Percentiles rank a stretch among this genome's conserved stretches.
These are phyloP conservation scores for Wickerhamomyces rabaulensis DNA, from an alignment of 805 yeast genomes.

Conservation along the genomic window DNA sequence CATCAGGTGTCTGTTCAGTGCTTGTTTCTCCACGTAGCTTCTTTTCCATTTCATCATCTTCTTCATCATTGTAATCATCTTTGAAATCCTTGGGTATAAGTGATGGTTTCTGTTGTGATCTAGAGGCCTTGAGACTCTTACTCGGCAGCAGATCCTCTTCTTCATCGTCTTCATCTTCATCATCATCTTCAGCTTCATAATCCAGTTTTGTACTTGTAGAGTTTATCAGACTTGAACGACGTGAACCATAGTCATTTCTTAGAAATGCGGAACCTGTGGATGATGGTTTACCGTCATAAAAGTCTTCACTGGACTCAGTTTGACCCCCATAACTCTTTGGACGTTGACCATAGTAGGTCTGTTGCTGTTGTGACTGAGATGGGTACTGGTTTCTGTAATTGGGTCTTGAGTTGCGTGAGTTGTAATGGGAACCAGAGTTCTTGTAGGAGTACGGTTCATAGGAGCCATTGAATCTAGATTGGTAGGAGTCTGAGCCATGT, in stretches of 20 bases:
- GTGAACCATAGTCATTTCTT: not conserved
- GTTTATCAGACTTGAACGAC: not conserved
- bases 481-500: not conserved
- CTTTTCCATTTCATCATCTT: constrained; percentile 15
- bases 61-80: constrained; percentile 19
- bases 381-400: not conserved
- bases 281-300: not conserved
- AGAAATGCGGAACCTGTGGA: not conserved
- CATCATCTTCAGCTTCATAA: not conserved
- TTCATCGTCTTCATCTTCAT: not conserved
- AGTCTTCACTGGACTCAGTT: not conserved
- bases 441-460: not conserved
- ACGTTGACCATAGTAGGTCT: not conserved
- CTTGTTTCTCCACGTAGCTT: constrained; percentile 1
- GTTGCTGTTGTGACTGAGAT: not conserved
- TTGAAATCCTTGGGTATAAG: constrained; percentile 24
- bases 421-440: not conserved
- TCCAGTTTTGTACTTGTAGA: not conserved
- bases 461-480: not conserved
- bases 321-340: not conserved
- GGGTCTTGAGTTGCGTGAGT: not conserved
- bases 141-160: not conserved
- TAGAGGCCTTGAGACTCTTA: not conserved
- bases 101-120: constrained; percentile 10
- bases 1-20: not conserved